A percentile compares a stretch with the other conserved stretches of the same genome.
phyloP scores from a whole-genome alignment of 495 filamentous ascomycete species.

The Penicillium cosmopolitanum region DNA sequence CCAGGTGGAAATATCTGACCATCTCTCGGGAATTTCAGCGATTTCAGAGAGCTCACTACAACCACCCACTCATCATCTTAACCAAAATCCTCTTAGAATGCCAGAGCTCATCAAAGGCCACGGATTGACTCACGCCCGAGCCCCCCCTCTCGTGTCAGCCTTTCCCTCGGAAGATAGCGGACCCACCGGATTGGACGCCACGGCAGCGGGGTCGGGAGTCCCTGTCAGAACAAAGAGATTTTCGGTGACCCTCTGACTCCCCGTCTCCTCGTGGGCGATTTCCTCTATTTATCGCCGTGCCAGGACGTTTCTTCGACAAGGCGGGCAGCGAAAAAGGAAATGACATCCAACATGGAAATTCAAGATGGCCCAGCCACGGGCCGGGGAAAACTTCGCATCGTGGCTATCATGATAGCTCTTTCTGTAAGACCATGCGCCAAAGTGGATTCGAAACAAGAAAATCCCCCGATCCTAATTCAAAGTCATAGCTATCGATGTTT shows the following conservation, averaged over 20 bases:
- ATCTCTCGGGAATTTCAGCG: no score
- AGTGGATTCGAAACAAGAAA: no score
- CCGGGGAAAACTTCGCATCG: slow-evolving; percentile 26
- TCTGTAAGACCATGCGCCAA: slow-evolving; percentile 21
- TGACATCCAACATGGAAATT: slow-evolving; percentile 25
- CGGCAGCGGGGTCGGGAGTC: slow-evolving; percentile 3
- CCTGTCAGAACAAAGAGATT: not conserved
- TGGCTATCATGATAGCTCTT: slow-evolving; percentile 33
- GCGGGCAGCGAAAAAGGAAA: not conserved
- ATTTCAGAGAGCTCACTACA: no score
- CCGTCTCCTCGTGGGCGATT: not conserved
- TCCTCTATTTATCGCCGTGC: not conserved
- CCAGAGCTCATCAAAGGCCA: not conserved
- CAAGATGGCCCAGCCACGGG: slow-evolving; percentile 14
- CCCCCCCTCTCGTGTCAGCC: not conserved
- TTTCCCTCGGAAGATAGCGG: slow-evolving; percentile 5
- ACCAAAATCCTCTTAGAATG: not conserved
- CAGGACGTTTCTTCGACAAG: not conserved
- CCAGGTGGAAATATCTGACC: no score
- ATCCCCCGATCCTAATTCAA: not conserved
- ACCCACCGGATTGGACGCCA: not conserved
- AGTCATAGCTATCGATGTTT: slow-evolving; percentile 43
- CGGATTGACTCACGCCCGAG: not conserved
- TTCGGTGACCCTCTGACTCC: not conserved
- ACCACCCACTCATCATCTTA: no score